These are phyloP conservation scores for Comarum palustre DNA, from an alignment of 306 rosid species.

Conservation along the genomic window DNA sequence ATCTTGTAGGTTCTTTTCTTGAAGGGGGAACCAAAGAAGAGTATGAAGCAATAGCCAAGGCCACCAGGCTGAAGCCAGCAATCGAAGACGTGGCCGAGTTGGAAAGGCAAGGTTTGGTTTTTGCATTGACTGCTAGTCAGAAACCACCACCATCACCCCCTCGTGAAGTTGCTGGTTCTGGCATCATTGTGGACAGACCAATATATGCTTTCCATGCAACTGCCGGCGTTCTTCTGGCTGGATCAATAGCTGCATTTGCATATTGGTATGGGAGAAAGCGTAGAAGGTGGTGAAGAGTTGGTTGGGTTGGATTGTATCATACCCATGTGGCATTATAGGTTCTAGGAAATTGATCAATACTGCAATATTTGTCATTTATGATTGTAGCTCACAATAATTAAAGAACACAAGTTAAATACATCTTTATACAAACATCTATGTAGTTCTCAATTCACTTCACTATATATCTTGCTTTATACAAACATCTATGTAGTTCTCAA, in stretches of 20 bases:
- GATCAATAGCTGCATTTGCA: constrained; percentile 78
- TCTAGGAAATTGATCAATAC: constrained; percentile 26
- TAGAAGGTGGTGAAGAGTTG: constrained; percentile 64
- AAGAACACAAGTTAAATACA: constrained; percentile 6
- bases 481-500: background rate
- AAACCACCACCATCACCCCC: constrained; percentile 39
- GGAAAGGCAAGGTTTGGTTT: constrained; percentile 80
- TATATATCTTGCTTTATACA: background rate
- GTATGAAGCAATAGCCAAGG: constrained; percentile 62
- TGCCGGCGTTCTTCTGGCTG: constrained; percentile 77
- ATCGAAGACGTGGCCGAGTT: constrained; percentile 67
- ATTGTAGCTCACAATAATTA: constrained; percentile 3
- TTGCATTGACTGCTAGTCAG: constrained; percentile 55
- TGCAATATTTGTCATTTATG: constrained; percentile 12
- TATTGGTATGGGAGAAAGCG: constrained; percentile 87
- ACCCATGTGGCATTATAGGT: constrained; percentile 36
- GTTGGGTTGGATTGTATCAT: constrained; percentile 12
- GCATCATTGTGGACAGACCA: constrained; percentile 61
- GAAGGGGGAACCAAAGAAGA: constrained; percentile 82
- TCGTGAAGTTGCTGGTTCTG: constrained; percentile 23
- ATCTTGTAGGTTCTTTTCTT: constrained; percentile 74
- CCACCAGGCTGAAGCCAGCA: constrained; percentile 67
- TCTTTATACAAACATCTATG: background rate
- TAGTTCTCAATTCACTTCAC: no score
- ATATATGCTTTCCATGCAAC: constrained; percentile 77